phyloP scores from a whole-genome alignment of 2,329 filamentous ascomycete species.

The Epichloe brachyelytri region DNA sequence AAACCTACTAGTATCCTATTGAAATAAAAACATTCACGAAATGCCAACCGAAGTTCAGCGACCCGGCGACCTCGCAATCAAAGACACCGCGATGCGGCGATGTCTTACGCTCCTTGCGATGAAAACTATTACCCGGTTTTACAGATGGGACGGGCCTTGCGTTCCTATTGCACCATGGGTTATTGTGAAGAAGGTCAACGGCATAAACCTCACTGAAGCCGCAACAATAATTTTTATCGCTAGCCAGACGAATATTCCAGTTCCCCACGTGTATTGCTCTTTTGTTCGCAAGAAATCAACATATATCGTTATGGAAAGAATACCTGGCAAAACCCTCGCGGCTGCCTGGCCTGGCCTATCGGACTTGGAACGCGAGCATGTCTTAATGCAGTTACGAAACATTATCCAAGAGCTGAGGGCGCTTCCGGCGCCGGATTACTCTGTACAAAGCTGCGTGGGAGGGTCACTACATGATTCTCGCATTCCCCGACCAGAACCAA shows the following conservation, averaged over 20 bases:
- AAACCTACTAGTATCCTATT: background rate
- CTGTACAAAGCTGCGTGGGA: slow-evolving; percentile 14
- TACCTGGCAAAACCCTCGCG: slow-evolving; percentile 13
- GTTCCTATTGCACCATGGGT: background rate
- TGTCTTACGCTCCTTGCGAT: background rate
- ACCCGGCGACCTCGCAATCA: background rate
- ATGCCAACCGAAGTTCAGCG: background rate
- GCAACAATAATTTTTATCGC: slow-evolving; percentile 11
- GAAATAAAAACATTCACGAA: background rate
- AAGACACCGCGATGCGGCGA: background rate
- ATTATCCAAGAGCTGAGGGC: slow-evolving; percentile 14
- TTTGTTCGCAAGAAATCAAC: slow-evolving; percentile 25
- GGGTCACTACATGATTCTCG: slow-evolving; percentile 17
- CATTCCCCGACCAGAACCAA: slow-evolving; percentile 8
- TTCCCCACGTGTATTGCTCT: slow-evolving; percentile 10
- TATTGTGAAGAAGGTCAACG: background rate
- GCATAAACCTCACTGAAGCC: slow-evolving; percentile 10
- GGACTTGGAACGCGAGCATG: background rate
- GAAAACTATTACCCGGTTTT: background rate
- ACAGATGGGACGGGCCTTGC: background rate
- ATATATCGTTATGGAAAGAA: slow-evolving; percentile 33
- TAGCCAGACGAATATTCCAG: slow-evolving; percentile 11
- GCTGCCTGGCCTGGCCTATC: slow-evolving; percentile 8
- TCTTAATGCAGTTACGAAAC: slow-evolving; percentile 12
- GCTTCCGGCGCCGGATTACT: slow-evolving; percentile 9